Percentiles rank a stretch among this genome's conserved stretches.
phyloP scores from a whole-genome alignment of 2,329 filamentous ascomycete species.

The Didymella segeticola region DNA sequence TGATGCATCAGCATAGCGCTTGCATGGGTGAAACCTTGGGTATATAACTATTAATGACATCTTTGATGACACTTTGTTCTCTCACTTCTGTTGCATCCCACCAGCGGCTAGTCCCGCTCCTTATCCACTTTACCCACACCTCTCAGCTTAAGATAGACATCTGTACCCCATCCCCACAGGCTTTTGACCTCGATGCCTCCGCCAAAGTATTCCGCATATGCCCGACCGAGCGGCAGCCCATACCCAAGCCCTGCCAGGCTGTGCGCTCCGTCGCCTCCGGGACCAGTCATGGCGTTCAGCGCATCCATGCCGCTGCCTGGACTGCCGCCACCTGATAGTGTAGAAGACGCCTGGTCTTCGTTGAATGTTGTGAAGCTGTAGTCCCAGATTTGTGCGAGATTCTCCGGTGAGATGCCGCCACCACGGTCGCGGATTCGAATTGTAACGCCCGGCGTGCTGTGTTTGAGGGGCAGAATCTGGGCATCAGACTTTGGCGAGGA shows the following conservation, averaged over 20 bases:
- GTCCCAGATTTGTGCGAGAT: constrained; percentile 88
- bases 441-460: constrained; percentile 79
- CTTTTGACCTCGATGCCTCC: constrained; percentile 96
- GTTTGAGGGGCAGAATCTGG: constrained; percentile 54
- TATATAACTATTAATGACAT: constrained; percentile 18
- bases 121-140: constrained; percentile 60
- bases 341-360: constrained; percentile 63
- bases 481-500: constrained; percentile 32
- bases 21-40: constrained; percentile 13
- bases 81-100: background rate
- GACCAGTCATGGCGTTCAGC: constrained; percentile 75
- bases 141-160: constrained; percentile 69
- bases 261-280: constrained; percentile 75
- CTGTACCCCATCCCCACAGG: constrained; percentile 87
- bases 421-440: constrained; percentile 96
- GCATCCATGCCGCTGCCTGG: constrained; percentile 62
- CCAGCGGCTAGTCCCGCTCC: background rate
- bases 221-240: constrained; percentile 85
- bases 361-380: constrained; percentile 97
- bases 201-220: constrained; percentile 98
- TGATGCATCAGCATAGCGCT: constrained; percentile 15
- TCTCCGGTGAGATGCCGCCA: constrained; percentile 85
- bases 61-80: background rate
- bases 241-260: constrained; percentile 90
- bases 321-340: constrained; percentile 50